phyloP scores from a whole-genome alignment of 2,329 filamentous ascomycete genomes.

The Aspergillus oerlinghausenensis region DNA sequence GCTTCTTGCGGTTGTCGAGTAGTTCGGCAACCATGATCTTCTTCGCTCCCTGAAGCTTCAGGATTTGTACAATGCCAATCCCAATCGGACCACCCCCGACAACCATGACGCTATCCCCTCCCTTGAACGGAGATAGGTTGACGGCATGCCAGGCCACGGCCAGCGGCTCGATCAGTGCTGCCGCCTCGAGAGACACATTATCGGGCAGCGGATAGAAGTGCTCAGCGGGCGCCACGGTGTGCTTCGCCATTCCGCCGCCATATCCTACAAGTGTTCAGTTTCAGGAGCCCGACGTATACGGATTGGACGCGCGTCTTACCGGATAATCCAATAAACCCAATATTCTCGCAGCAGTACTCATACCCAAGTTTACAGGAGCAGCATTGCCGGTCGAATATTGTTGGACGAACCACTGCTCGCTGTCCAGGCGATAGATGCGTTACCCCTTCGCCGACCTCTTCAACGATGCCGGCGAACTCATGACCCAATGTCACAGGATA shows the following conservation, averaged over 20 bases:
- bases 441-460: constrained; percentile 53
- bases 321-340: constrained; percentile 52
- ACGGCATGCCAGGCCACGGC: constrained; percentile 63
- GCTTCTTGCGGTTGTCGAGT: constrained; percentile 46
- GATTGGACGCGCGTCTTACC: constrained; percentile 16
- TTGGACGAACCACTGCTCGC: constrained; percentile 57
- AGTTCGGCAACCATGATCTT: constrained; percentile 58
- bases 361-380: constrained; percentile 48
- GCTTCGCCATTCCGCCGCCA: constrained; percentile 25
- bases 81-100: constrained; percentile 62
- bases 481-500: constrained; percentile 61
- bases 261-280: constrained; percentile 13
- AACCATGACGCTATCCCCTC: constrained; percentile 49
- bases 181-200: constrained; percentile 39
- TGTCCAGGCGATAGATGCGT: constrained; percentile 39
- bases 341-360: constrained; percentile 59
- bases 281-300: too few relatives aligned
- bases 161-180: constrained; percentile 59
- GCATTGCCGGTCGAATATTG: constrained; percentile 16
- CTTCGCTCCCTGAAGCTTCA: constrained; percentile 50
- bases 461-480: constrained; percentile 59
- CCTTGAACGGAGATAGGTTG: constrained; percentile 43
- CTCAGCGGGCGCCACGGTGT: constrained; percentile 22
- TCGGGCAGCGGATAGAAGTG: constrained; percentile 24
- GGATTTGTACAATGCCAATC: constrained; percentile 55